Evolutionary conservation across 2,329 filamentous ascomycete species (phyloP).

Genomic region (Beauveria australis): DNA sequence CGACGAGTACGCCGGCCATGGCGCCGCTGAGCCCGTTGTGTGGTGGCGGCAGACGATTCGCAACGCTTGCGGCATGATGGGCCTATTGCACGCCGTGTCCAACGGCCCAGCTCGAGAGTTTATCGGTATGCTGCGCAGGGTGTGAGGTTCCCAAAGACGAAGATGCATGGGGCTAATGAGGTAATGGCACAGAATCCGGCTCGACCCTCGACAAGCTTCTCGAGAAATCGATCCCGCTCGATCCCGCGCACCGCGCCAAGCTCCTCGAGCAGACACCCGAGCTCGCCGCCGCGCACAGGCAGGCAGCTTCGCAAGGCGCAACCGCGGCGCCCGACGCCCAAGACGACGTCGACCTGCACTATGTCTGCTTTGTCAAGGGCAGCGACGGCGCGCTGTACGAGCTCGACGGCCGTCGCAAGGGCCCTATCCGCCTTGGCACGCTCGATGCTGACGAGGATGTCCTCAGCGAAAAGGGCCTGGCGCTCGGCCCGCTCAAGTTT

Average conservation of each 20-base stretch:
- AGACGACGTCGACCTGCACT: conserved; percentile 87
- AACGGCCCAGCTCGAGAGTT: conserved; percentile 65
- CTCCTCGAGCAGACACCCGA: conserved; percentile 69
- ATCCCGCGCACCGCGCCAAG: conserved; percentile 56
- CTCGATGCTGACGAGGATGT: conserved; percentile 59
- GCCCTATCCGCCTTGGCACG: conserved; percentile 46
- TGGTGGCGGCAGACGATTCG: conserved; percentile 96
- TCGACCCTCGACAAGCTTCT: conserved; percentile 60
- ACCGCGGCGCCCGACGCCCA: conserved; percentile 68
- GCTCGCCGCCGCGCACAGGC: conserved; percentile 70
- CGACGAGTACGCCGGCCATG: conserved; percentile 58
- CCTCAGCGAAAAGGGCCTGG: conserved; percentile 65
- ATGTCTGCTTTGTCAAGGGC: conserved; percentile 85
- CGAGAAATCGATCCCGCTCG: conserved; percentile 59
- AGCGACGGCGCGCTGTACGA: conserved; percentile 56
- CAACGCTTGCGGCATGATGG: conserved; percentile 89
- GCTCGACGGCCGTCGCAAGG: conserved; percentile 51
- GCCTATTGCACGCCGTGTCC: conserved; percentile 68
- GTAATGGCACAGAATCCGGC: conserved; percentile 28
- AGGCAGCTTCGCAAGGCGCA: conserved; percentile 69
- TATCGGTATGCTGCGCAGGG: conserved; percentile 36
- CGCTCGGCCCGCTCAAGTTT: conserved; percentile 55
- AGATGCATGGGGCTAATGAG: background rate
- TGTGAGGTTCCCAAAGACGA: conserved; percentile 11
- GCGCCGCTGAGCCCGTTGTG: conserved; percentile 64